These are phyloP conservation scores for Fraxinus paxiana DNA, from an alignment of 305 asterid species.

Conservation along the genomic window DNA sequence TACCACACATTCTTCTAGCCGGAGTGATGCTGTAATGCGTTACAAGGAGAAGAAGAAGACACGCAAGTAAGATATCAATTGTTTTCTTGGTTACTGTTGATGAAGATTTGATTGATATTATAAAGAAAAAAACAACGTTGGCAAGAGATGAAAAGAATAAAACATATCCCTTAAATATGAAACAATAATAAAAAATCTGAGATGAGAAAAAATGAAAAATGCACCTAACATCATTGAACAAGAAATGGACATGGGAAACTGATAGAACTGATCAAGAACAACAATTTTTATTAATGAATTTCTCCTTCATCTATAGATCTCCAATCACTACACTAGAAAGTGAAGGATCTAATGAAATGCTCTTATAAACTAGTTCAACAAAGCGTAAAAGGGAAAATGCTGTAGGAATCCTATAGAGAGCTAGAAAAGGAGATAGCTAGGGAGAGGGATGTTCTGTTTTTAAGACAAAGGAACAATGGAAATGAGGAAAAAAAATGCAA, in stretches of 20 bases:
- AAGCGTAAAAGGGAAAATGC: not conserved
- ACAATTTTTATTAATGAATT: not conserved
- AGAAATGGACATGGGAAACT: not conserved
- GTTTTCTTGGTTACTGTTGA: not conserved
- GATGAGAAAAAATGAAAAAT: not conserved
- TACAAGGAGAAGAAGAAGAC: constrained; percentile 89
- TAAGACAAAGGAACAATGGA: not conserved
- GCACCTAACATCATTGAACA: not conserved
- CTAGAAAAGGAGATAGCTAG: not conserved
- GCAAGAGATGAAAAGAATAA: not conserved
- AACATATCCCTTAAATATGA: not conserved
- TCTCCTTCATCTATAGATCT: not conserved
- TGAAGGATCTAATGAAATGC: not conserved
- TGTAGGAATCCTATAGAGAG: not conserved
- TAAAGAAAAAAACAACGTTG: not conserved
- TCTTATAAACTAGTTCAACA: not conserved
- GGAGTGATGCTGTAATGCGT: constrained; percentile 81
- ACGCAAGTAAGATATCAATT: constrained; percentile 51
- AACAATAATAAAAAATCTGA: not conserved
- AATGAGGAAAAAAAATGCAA: not conserved
- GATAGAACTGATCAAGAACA: not conserved
- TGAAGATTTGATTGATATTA: not conserved
- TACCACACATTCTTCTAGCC: constrained; percentile 49
- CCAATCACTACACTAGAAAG: not conserved
- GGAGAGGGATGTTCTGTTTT: not conserved